phyloP scores from a whole-genome alignment of 2,329 filamentous ascomycete species.

The Claviceps lovelessii region DNA sequence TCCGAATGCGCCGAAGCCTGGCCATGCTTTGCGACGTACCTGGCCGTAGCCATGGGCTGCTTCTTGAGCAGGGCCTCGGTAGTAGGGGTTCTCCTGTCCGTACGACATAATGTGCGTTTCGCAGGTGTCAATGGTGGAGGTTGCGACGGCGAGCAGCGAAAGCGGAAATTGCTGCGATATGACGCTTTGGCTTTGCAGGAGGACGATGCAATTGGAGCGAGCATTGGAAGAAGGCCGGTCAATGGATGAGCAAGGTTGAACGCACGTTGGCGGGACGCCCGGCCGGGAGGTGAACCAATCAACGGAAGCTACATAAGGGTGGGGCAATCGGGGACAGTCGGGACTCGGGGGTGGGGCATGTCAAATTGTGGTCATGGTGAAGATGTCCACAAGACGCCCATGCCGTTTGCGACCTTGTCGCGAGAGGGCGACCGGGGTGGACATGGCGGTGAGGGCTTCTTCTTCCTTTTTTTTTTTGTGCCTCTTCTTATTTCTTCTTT shows the following conservation, averaged over 20 bases:
- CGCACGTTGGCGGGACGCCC: background rate
- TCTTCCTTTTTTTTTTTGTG: too few species aligned
- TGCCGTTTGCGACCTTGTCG: too few species aligned
- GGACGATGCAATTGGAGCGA: slow-evolving; percentile 1
- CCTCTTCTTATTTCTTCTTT: too few species aligned
- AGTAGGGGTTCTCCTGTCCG: slow-evolving; percentile 12
- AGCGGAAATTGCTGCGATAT: slow-evolving; percentile 1
- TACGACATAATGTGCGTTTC: slow-evolving; percentile 10
- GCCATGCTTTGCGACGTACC: slow-evolving; percentile 2
- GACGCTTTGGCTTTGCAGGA: background rate
- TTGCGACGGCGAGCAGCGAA: background rate
- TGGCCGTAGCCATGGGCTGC: slow-evolving; percentile 7
- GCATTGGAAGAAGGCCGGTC: background rate
- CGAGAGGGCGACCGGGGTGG: too few species aligned
- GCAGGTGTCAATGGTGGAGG: background rate
- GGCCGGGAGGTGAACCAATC: background rate
- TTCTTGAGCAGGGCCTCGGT: slow-evolving; percentile 10
- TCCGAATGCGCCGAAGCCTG: slow-evolving; percentile 1
- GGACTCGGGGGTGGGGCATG: too few species aligned
- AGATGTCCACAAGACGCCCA: too few species aligned
- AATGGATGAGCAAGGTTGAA: background rate
- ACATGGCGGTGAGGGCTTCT: too few species aligned
- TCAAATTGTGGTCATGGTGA: too few species aligned
- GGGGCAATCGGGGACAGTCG: background rate
- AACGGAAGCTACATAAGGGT: background rate